phyloP scores from a whole-genome alignment of 768 basidiomycete species.

The Russula griseocarnosa region DNA sequence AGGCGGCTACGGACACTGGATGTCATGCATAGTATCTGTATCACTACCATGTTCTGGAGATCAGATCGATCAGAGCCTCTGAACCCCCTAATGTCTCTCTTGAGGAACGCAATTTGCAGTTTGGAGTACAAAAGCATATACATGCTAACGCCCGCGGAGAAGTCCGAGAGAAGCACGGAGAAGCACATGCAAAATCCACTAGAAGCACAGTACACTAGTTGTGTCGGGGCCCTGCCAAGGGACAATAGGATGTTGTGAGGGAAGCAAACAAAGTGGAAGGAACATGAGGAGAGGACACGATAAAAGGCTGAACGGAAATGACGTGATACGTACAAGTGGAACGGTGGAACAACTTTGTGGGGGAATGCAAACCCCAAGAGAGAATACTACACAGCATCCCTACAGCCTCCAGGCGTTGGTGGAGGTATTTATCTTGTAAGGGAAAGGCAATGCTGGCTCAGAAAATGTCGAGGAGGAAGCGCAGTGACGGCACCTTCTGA shows the following conservation, averaged over 20 bases:
- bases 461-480: neutral
- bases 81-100: neutral
- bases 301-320: neutral
- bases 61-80: neutral
- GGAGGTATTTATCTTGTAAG: neutral
- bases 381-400: neutral
- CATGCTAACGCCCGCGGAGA: neutral
- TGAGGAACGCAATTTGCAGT: neutral
- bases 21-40: neutral
- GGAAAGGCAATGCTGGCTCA: constrained; percentile 8
- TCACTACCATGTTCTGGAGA: neutral
- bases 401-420: neutral
- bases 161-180: neutral
- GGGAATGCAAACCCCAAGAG: neutral
- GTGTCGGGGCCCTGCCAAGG: neutral
- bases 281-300: neutral
- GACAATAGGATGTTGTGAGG: neutral
- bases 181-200: neutral
- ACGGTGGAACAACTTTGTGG: neutral
- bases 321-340: neutral
- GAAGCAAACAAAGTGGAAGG: neutral
- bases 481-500: constrained; percentile 6
- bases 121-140: neutral
- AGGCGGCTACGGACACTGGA: neutral
- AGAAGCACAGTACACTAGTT: neutral